Evolutionary conservation across 2,329 filamentous ascomycete species (phyloP).

Genomic region (Trichoderma hamatum): DNA sequence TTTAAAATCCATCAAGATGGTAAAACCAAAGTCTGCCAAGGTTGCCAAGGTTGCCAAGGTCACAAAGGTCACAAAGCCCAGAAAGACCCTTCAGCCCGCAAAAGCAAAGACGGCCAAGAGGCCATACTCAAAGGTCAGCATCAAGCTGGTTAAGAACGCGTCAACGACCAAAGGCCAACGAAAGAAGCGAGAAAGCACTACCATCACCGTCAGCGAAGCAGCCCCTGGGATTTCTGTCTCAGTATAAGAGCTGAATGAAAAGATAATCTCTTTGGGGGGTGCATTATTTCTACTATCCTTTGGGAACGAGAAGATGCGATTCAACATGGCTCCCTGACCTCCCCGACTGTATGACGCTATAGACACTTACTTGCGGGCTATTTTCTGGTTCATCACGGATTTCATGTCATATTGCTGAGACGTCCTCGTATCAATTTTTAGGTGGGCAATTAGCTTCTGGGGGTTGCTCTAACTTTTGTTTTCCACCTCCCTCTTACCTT

Average conservation of each 20-base stretch:
- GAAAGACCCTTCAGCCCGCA: background rate
- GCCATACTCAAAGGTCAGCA: background rate
- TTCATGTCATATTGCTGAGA: background rate
- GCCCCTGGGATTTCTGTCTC: background rate
- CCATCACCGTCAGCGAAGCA: slow-evolving; percentile 15
- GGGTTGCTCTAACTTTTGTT: background rate
- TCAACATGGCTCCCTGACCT: background rate
- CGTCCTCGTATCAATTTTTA: background rate
- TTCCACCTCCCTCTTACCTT: background rate
- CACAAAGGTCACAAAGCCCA: background rate
- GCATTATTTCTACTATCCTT: background rate
- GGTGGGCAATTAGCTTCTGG: background rate
- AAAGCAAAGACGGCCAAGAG: background rate
- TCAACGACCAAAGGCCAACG: background rate
- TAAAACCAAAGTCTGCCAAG: background rate
- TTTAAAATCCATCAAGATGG: background rate
- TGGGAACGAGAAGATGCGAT: background rate
- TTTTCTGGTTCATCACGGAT: background rate
- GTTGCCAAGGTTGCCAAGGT: background rate
- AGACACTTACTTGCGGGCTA: background rate
- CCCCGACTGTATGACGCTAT: background rate
- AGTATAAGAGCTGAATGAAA: background rate
- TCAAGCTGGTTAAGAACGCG: slow-evolving; percentile 6
- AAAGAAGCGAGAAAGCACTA: background rate
- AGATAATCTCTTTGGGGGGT: background rate